These are phyloP conservation scores for Penicillium salamii DNA, from an alignment of 495 filamentous ascomycete genomes.

Conservation along the genomic window DNA sequence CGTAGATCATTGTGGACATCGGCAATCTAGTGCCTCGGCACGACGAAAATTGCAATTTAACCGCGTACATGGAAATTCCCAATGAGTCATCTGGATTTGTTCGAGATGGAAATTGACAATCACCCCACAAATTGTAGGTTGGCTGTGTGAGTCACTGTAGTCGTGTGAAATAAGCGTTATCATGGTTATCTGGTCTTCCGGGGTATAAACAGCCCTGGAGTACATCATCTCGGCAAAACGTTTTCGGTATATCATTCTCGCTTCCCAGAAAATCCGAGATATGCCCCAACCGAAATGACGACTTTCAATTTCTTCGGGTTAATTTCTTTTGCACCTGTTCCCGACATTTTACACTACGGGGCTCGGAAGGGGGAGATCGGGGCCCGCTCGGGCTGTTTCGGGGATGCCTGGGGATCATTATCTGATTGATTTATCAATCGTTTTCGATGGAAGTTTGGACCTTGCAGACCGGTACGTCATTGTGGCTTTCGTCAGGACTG, in stretches of 20 bases:
- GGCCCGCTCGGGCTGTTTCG: conserved; percentile 8
- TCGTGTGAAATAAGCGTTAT: no score
- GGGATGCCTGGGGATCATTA: not conserved
- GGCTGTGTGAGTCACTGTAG: no score
- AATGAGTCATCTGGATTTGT: no score
- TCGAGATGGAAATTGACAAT: no score
- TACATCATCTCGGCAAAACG: not conserved
- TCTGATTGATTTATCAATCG: conserved; percentile 11
- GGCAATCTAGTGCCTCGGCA: no score
- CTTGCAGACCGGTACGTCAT: not conserved
- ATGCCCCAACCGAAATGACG: not conserved
- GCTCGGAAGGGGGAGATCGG: not conserved
- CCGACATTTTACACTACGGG: not conserved
- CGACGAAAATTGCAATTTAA: no score
- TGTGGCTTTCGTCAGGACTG: not conserved
- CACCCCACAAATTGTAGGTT: no score
- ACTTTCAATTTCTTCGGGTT: not conserved
- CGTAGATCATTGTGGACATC: no score
- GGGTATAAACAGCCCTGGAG: no score
- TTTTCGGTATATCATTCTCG: not conserved
- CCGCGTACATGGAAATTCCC: no score
- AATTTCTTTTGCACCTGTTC: not conserved
- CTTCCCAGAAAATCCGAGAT: not conserved
- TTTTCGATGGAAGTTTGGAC: not conserved
- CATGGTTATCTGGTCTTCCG: no score